Evolutionary conservation across 768 basidiomycete genomes (phyloP).

Genomic region (Termitomyces sp.): DNA sequence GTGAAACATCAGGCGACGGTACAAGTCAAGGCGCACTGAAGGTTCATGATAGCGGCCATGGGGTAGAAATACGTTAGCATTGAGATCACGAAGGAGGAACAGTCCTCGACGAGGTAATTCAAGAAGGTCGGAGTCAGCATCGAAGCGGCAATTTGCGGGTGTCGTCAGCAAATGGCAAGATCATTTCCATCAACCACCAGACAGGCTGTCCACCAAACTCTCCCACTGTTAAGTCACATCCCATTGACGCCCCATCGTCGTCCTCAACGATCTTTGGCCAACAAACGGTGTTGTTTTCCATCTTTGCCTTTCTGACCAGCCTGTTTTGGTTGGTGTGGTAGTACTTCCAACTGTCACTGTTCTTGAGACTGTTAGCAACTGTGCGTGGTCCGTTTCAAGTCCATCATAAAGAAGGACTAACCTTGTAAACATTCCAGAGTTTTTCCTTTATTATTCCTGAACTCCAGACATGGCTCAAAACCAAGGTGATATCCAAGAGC

Average conservation of each 20-base stretch:
- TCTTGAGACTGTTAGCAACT: conserved; percentile 3
- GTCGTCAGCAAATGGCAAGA: conserved; percentile 18
- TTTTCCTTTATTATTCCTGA: background rate
- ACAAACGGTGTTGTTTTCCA: conserved; percentile 8
- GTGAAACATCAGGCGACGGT: background rate
- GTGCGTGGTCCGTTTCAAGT: conserved; percentile 9
- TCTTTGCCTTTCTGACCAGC: background rate
- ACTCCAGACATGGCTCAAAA: conserved; percentile 61
- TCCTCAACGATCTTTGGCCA: conserved; percentile 17
- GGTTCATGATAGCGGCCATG: background rate
- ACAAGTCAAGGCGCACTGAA: background rate
- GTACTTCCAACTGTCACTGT: background rate
- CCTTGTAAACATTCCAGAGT: background rate
- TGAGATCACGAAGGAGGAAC: background rate
- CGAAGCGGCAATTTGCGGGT: conserved; percentile 16
- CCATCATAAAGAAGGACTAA: background rate
- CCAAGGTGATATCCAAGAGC: conserved; percentile 82
- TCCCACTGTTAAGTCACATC: conserved; percentile 18
- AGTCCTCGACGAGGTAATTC: background rate
- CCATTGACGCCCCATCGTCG: conserved; percentile 17
- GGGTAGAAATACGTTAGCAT: background rate
- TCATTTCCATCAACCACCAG: conserved; percentile 19
- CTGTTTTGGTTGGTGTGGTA: conserved; percentile 1
- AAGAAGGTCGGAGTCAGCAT: conserved; percentile 10
- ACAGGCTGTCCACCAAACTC: conserved; percentile 19